Evolutionary conservation across 2,329 filamentous ascomycete species (phyloP).

Genomic region (Phoma sp.): DNA sequence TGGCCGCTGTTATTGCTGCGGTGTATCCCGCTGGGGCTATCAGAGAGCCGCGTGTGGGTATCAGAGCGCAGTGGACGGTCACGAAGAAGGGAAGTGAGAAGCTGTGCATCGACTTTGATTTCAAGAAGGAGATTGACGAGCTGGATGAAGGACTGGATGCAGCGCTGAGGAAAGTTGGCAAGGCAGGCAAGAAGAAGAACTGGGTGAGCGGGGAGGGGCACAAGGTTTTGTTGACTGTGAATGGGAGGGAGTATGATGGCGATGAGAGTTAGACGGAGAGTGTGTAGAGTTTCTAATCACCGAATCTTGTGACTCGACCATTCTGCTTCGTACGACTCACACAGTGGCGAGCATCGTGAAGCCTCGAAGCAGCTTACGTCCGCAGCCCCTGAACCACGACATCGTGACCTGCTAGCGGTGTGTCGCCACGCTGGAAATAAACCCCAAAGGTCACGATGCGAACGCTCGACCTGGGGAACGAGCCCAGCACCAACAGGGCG

Average conservation of each 20-base stretch:
- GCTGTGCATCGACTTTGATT: conserved; percentile 38
- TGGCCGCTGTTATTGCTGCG: conserved; percentile 63
- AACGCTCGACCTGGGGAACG: background rate
- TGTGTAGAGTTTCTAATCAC: background rate
- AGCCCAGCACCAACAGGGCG: background rate
- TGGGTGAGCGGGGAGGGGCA: conserved; percentile 41
- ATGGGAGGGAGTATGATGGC: conserved; percentile 31
- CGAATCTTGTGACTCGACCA: background rate
- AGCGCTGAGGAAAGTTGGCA: conserved; percentile 41
- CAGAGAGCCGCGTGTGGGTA: conserved; percentile 42
- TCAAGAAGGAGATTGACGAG: conserved; percentile 33
- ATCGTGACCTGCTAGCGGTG: conserved; percentile 41
- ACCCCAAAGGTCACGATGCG: conserved; percentile 5
- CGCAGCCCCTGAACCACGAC: conserved; percentile 10
- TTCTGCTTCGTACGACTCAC: background rate
- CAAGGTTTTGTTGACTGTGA: conserved; percentile 39
- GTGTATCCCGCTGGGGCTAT: conserved; percentile 67
- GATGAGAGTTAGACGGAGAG: conserved; percentile 15
- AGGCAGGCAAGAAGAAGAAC: conserved; percentile 50
- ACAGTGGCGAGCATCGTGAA: conserved; percentile 29
- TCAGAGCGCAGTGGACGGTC: conserved; percentile 33
- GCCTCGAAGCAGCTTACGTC: conserved; percentile 5
- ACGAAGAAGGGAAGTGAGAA: conserved; percentile 40
- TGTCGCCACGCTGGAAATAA: conserved; percentile 20
- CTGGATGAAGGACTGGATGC: conserved; percentile 42